Percentiles rank a stretch among this genome's conserved stretches.
Evolutionary conservation across 768 basidiomycete species (phyloP).

Genomic region (Naganishia kalamii): DNA sequence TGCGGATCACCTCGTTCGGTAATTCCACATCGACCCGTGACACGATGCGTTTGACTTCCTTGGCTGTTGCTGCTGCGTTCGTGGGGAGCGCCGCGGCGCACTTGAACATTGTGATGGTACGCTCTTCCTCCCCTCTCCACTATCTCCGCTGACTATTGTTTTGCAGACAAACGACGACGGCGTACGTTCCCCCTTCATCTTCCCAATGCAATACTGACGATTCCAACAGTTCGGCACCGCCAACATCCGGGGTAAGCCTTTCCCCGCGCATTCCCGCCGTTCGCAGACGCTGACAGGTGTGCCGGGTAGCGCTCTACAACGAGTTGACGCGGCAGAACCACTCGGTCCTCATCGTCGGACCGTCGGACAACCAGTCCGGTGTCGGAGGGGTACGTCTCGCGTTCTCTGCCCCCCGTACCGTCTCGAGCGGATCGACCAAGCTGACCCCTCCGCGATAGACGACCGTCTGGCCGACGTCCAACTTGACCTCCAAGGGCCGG

Average conservation of each 20-base stretch:
- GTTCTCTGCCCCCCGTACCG: background rate
- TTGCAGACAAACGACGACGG: slow-evolving; percentile 19
- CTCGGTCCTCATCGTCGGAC: slow-evolving; percentile 13
- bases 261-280: background rate
- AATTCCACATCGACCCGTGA: background rate
- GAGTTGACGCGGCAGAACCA: slow-evolving; percentile 18
- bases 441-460: too few relatives aligned
- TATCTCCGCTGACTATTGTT: background rate
- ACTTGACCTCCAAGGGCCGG: slow-evolving; percentile 4
- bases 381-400: slow-evolving; percentile 6
- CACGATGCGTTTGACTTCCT: background rate
- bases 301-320: background rate
- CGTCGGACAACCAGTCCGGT: slow-evolving; percentile 14
- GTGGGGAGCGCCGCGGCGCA: background rate
- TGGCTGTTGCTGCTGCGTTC: background rate
- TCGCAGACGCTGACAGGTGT: background rate
- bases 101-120: slow-evolving; percentile 19
- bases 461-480: slow-evolving; percentile 18
- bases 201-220: background rate
- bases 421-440: background rate
- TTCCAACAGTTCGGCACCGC: slow-evolving; percentile 15
- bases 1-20: background rate
- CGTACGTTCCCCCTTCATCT: background rate
- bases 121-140: background rate
- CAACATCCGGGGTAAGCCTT: slow-evolving; percentile 8